phyloP scores from a whole-genome alignment of 2,329 filamentous ascomycete species.

The Arthroderma sp. region DNA sequence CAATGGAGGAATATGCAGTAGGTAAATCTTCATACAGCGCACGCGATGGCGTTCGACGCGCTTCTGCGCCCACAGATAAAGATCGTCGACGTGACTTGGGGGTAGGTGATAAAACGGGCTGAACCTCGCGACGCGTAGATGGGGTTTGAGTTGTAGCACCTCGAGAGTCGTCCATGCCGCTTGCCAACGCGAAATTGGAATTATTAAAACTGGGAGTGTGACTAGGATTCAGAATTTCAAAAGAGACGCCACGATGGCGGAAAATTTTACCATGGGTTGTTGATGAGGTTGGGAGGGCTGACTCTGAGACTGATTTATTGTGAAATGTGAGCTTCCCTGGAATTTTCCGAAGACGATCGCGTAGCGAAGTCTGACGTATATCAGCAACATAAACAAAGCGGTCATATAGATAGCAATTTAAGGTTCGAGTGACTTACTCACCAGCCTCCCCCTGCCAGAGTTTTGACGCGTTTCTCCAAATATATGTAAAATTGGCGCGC shows the following conservation, averaged over 20 bases:
- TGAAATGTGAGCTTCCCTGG: conserved; percentile 8
- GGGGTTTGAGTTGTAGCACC: neutral
- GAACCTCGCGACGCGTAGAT: neutral
- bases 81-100: conserved; percentile 3
- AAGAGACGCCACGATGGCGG: conserved; percentile 10
- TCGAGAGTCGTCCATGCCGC: neutral
- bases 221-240: conserved; percentile 12
- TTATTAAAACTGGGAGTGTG: conserved; percentile 1
- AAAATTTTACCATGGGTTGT: conserved; percentile 3
- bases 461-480: conserved; percentile 1
- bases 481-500: no score
- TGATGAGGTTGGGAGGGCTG: conserved; percentile 2
- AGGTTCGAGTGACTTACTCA: conserved; percentile 8
- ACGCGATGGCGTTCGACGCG: conserved; percentile 9
- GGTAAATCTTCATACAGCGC: conserved; percentile 12
- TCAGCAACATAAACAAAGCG: conserved; percentile 5
- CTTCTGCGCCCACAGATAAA: conserved; percentile 1
- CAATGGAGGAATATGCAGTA: conserved; percentile 13
- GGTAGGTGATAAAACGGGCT: neutral
- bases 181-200: neutral
- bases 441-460: conserved; percentile 5
- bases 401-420: neutral
- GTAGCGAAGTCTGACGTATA: conserved; percentile 10
- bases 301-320: conserved; percentile 7
- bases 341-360: conserved; percentile 8